A percentile compares a stretch with the other conserved stretches of the same genome.
Evolutionary conservation across 2,329 filamentous ascomycete species (phyloP).

Genomic region (Pseudogymnoascus pannorum): DNA sequence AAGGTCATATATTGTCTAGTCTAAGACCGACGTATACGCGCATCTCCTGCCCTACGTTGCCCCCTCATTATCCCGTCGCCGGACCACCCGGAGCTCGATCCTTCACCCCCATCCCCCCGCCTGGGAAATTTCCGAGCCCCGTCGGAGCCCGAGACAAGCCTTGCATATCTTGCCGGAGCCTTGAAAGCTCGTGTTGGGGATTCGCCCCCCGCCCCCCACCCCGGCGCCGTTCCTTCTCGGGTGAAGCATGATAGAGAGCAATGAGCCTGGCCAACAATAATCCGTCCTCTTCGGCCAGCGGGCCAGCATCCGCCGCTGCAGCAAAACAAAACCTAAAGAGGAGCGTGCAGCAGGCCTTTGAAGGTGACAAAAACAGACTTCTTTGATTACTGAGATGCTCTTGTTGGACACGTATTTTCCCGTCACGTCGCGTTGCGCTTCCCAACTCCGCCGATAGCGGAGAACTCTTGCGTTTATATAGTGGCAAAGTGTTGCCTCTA

Average conservation of each 20-base stretch:
- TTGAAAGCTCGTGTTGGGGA: not conserved
- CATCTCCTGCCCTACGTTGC: not conserved
- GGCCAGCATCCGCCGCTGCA: slow-evolving; percentile 24
- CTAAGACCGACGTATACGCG: not conserved
- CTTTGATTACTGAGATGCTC: slow-evolving; percentile 14
- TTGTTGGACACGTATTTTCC: slow-evolving; percentile 13
- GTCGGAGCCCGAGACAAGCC: slow-evolving; percentile 1
- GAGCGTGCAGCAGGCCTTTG: slow-evolving; percentile 53
- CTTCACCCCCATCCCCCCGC: not conserved
- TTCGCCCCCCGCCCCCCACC: not conserved
- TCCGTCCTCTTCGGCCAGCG: slow-evolving; percentile 27
- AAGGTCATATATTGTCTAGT: not conserved
- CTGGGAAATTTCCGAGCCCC: not conserved
- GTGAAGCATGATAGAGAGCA: not conserved
- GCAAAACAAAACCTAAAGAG: slow-evolving; percentile 45
- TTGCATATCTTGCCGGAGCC: not conserved
- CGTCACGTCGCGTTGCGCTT: not conserved
- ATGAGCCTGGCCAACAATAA: slow-evolving; percentile 23
- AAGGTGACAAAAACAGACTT: slow-evolving; percentile 37
- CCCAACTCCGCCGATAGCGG: slow-evolving; percentile 1
- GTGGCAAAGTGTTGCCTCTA: slow-evolving; percentile 11
- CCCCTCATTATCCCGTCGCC: not conserved
- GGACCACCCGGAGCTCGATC: not conserved
- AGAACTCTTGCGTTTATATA: slow-evolving; percentile 3
- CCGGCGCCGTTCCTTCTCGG: not conserved